Conservation (phyloP, 108 stramenopile genomes). For the Bacterosira constricta region DNA sequence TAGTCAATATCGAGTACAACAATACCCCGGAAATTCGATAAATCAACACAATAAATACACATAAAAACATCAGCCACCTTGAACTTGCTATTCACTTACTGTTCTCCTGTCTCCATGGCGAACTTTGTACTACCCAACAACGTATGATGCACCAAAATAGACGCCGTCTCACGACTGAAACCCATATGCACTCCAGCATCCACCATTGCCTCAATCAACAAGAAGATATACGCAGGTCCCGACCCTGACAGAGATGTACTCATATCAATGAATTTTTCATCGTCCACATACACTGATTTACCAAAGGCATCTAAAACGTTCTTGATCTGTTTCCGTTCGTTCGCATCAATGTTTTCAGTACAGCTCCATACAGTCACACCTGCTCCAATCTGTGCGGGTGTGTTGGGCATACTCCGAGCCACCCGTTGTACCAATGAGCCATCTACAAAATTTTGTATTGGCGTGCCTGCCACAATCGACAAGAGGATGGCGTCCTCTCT, state of each 20-base stretch:
- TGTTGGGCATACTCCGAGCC: slow-evolving; percentile 95
- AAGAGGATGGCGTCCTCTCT: slow-evolving; percentile 63
- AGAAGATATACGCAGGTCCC: slow-evolving; percentile 93
- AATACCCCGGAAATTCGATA: too few relatives aligned
- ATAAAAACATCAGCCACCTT: too few relatives aligned
- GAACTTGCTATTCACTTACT: too few relatives aligned
- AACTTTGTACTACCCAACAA: slow-evolving; percentile 81
- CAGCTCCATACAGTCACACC: slow-evolving; percentile 89
- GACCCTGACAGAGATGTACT: slow-evolving; percentile 85
- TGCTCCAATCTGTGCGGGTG: slow-evolving; percentile 84
- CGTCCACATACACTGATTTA: slow-evolving; percentile 84
- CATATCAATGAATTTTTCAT: slow-evolving; percentile 93
- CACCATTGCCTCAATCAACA: slow-evolving; percentile 93
- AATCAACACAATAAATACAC: too few relatives aligned
- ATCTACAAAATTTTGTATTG: slow-evolving; percentile 43
- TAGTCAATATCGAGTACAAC: too few relatives aligned
- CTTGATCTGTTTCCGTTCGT: slow-evolving; percentile 63
- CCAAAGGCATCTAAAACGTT: slow-evolving; percentile 75
- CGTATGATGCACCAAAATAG: slow-evolving; percentile 79
- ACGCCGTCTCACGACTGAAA: slow-evolving; percentile 77
- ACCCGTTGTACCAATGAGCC: slow-evolving; percentile 59
- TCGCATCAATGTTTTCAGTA: slow-evolving; percentile 65
- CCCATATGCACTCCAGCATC: slow-evolving; percentile 96
- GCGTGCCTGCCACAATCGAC: slow-evolving; percentile 68
- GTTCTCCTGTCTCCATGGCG: slow-evolving; percentile 85